Evolutionary conservation across 352 stramenopile species (phyloP), one percentile per base, ranked within the genome.

Genomic region (Phytophthora hibernalis): DNA sequence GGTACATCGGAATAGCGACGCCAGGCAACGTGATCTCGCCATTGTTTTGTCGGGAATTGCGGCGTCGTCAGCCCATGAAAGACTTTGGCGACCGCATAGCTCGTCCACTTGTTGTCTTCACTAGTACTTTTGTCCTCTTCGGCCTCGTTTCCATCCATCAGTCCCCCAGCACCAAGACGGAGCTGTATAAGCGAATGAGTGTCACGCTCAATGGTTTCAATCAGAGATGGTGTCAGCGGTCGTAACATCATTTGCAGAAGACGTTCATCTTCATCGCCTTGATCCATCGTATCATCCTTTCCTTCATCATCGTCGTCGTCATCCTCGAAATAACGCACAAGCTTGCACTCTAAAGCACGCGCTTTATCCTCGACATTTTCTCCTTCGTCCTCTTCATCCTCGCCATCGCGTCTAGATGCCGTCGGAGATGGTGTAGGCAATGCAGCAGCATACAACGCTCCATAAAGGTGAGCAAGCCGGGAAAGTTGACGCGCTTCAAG

Each of bases 61-160:
- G 85, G 85, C 22, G 77, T 90, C 38, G 78, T 71, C 24, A 96
- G 68, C 6, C 87, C 87, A 42, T 96, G 87, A 55, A 94, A 90
- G 30, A 96, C 72, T 33, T 88, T 87, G 1, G 85, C 85, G 44
- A 94, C 81, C n/a, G 70, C 85, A 64, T 87, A 83, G 55, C 75
- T 76, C 44, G 87, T 85, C 83, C 83, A 95, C 21, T 61, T 65
- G 12, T 56, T 62, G 15, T 60, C 50, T 30, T 69, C 52, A 7
- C 59, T 51, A 1, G 65, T 54, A 13, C 18, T 61, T n/a, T 71
- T 70, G 31, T 69, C 30, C 16, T 65, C 48, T 33, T 68, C 62
- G 24, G 31, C 52, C 6, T 77, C 68, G 8, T 31, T 65, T 6
- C 44, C 42, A n/a, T 61, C 52, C 30, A 54, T 61, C 11, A 31